Evolutionary conservation across 2,329 filamentous ascomycete genomes (phyloP).

Genomic region (Alternaria brassicae): DNA sequence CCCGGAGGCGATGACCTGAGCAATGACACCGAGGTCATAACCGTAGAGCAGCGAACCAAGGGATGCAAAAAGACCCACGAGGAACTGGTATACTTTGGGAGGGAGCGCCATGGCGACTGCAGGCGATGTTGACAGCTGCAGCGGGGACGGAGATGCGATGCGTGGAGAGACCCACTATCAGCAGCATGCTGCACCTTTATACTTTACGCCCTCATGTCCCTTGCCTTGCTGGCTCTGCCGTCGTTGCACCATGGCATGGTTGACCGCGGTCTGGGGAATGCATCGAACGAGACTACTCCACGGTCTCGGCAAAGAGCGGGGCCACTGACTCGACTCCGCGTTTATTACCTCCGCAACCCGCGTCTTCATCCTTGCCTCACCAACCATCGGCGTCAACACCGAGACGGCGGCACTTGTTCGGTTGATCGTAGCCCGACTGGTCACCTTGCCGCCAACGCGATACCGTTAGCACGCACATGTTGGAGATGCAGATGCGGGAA

Average conservation of each 20-base stretch:
- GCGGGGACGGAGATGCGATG: slow-evolving; percentile 13
- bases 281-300: slow-evolving; percentile 21
- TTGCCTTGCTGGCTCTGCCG: not conserved
- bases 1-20: slow-evolving; percentile 60
- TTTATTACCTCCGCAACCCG: slow-evolving; percentile 21
- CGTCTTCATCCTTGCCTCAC: slow-evolving; percentile 10
- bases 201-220: slow-evolving; percentile 10
- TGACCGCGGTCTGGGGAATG: slow-evolving; percentile 17
- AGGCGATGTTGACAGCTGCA: slow-evolving; percentile 10
- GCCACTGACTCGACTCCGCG: slow-evolving; percentile 19
- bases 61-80: slow-evolving; percentile 65
- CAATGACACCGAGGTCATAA: slow-evolving; percentile 68
- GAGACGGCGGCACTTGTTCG: slow-evolving; percentile 20
- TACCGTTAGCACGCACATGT: slow-evolving; percentile 6
- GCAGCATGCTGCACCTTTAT: slow-evolving; percentile 28
- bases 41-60: slow-evolving; percentile 65
- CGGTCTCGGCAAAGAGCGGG: slow-evolving; percentile 28
- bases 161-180: slow-evolving; percentile 13
- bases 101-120: slow-evolving; percentile 59
- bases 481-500: not conserved
- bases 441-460: slow-evolving; percentile 1
- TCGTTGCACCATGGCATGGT: slow-evolving; percentile 10
- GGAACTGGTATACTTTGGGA: slow-evolving; percentile 67
- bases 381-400: slow-evolving; percentile 14
- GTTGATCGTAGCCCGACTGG: slow-evolving; percentile 21